Percentiles rank a stretch among this genome's conserved stretches.
Evolutionary conservation across 805 yeast species (phyloP).

Genomic region (Ogataea neopini): DNA sequence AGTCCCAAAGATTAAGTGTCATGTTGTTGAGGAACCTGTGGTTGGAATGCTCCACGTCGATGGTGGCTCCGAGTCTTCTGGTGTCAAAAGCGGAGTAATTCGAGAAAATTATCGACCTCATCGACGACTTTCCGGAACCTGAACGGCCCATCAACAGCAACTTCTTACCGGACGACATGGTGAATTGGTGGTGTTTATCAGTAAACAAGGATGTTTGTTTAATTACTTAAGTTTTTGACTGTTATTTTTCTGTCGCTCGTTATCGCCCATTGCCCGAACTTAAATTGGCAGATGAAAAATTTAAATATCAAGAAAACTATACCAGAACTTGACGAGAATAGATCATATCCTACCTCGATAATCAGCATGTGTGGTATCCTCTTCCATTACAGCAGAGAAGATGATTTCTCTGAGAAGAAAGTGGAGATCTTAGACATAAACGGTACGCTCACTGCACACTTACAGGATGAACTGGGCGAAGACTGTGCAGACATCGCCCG

Average conservation of each 20-base stretch:
- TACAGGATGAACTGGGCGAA: slow-evolving; percentile 16
- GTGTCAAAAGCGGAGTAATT: slow-evolving; percentile 97
- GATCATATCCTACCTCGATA: no score
- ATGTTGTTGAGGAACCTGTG: slow-evolving; percentile 89
- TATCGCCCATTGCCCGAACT: not conserved
- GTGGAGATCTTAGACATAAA: slow-evolving; percentile 13
- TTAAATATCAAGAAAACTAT: not conserved
- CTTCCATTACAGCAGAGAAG: slow-evolving; percentile 31
- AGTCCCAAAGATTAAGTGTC: slow-evolving; percentile 96
- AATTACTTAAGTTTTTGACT: no score
- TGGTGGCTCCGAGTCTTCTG: slow-evolving; percentile 91
- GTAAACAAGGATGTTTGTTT: not conserved
- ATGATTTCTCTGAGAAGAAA: slow-evolving; percentile 6
- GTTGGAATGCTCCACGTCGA: slow-evolving; percentile 98
- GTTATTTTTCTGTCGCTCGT: not conserved
- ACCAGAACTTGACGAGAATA: no score
- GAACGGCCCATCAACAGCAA: slow-evolving; percentile 82
- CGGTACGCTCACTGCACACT: slow-evolving; percentile 7
- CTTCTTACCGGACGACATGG: slow-evolving; percentile 51
- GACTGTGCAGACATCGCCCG: slow-evolving; percentile 19
- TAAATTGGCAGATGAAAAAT: not conserved
- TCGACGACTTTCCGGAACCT: slow-evolving; percentile 96
- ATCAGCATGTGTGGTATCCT: slow-evolving; percentile 71
- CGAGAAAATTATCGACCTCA: slow-evolving; percentile 94
- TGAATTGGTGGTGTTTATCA: not conserved